Evolutionary conservation across 1,284 basidiomycete genomes (phyloP), one percentile per base, ranked within the genome.

Genomic region (Ustilago bromivora): DNA sequence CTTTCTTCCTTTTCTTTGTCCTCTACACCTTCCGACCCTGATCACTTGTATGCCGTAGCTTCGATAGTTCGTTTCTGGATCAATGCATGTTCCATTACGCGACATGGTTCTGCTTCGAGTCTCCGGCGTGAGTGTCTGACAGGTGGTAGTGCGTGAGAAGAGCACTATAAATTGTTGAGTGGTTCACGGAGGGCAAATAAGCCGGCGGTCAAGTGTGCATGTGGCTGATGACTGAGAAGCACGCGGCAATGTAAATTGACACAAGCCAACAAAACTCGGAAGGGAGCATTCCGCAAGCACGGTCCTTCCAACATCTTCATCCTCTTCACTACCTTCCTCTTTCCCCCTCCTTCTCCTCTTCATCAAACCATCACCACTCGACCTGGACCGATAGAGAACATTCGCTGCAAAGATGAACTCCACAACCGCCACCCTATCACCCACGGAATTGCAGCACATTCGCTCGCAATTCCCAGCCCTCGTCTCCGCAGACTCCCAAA

Each of bases 391-490:
- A 32, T 12, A 31, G 23, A 5, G 10, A 51, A 31, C 49, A 32
- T 11, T 9, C 28, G 15, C 49, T 10, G 23, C 12, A 32, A 51
- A 13, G 13, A 51, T 51, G 49, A 40, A 10, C 15, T 40, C 38
- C 38, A 51, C 49, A 19, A 49, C 46, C 7, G 32, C 43, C 8
- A 28, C 46, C 4, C 35, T 63, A 3, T n/a, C 66, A 31, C 35
- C 43, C 12, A 31, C 53, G 4, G 58, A 71, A n/a, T 32, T 70
- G 36, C n/a, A 38, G 0, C 47, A 40, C 12, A 15, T 66, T 2
- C 62, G 70, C 1, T 46, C 70, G 6, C 70, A 63, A 28, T 72
- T 72, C 12, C 70, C 70, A 5, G 60, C 70, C 0, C 53, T 72
- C 6, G 53, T 55, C 31, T 51, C 63, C 23, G 51, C 67, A n/a